Evolutionary conservation across 2,329 filamentous ascomycete genomes (phyloP), one percentile per base, ranked within the genome.

Genomic region (Epichloe glyceriae): DNA sequence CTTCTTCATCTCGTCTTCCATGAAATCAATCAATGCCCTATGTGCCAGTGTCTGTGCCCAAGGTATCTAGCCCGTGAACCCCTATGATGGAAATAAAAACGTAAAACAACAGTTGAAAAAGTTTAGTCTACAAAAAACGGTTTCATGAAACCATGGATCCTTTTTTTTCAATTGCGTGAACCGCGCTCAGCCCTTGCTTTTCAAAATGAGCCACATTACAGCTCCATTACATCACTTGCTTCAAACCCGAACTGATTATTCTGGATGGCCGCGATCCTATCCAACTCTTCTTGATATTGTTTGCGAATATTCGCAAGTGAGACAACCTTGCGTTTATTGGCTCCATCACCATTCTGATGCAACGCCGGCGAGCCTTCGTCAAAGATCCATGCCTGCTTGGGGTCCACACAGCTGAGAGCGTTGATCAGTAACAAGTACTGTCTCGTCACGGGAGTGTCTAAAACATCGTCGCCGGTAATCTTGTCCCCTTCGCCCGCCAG

Each of bases 391-490:
- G 95, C 86, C 55, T 87, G 81, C 57, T 78, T 80, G 52, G 82
- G 73, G 46, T 86, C 82, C 40, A 96, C 88, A 56, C 88, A 95
- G 57, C 86, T 88, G 54, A 98, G 73, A 1, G 88, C 84, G 64
- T 98, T 98, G 70, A 98, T 95, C 43, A 98, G 78, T 54, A 89
- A 76, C n/a, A 97, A 72, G 60, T 95, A 93, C 61, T 88, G 85
- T 58, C 86, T 80, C 45, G 84, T 82, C 34, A 86, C 75, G 0
- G 75, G 73, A 0, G 80, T 84, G 57, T 84, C 80, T 11, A 82
- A 69, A 4, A 73, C 72, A 54, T 83, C 80, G 17, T 75, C 75
- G 4, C 70, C 70, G 1, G 70, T 58, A n/a, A 76, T 66, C 54
- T 72, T 74, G 54, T 83, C 78, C 3, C 76, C 79, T 55, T 82